Evolutionary conservation across 2,329 filamentous ascomycete species (phyloP).

Genomic region (Eutypa lata): DNA sequence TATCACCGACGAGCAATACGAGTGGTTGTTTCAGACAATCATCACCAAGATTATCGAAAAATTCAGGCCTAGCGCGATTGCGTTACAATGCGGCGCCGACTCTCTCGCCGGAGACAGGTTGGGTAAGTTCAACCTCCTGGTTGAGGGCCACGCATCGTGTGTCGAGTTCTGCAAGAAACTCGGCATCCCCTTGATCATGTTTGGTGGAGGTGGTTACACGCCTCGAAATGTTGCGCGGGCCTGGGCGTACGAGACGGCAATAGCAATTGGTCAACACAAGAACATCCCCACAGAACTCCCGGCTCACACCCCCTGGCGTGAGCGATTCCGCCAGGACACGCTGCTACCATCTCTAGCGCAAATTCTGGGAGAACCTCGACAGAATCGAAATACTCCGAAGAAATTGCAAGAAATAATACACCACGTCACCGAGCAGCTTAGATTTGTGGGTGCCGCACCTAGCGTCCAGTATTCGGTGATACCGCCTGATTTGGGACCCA

Average conservation of each 20-base stretch:
- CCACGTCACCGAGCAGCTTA: conserved; percentile 78
- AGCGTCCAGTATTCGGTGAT: conserved; percentile 83
- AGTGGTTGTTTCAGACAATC: conserved; percentile 77
- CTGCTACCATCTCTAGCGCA: conserved; percentile 84
- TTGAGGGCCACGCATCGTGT: conserved; percentile 89
- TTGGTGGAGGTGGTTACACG: conserved; percentile 94
- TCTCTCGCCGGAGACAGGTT: conserved; percentile 89
- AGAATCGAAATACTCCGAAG: conserved; percentile 77
- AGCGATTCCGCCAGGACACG: conserved; percentile 83
- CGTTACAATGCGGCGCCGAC: conserved; percentile 93
- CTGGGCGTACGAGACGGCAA: conserved; percentile 94
- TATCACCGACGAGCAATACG: conserved; percentile 88
- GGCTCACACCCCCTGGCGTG: conserved; percentile 76
- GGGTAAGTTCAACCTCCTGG: conserved; percentile 94
- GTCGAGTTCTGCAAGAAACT: conserved; percentile 84
- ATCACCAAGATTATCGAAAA: conserved; percentile 74
- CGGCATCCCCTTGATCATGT: conserved; percentile 77
- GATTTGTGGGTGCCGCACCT: conserved; percentile 80
- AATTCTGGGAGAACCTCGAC: conserved; percentile 62
- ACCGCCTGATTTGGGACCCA: conserved; percentile 68
- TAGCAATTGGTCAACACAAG: conserved; percentile 73
- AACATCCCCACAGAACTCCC: conserved; percentile 73
- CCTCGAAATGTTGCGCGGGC: conserved; percentile 93
- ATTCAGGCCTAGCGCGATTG: conserved; percentile 88
- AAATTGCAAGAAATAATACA: conserved; percentile 73